phyloP scores from a whole-genome alignment of 2,329 filamentous ascomycete species.

The Scedosporium boydii region DNA sequence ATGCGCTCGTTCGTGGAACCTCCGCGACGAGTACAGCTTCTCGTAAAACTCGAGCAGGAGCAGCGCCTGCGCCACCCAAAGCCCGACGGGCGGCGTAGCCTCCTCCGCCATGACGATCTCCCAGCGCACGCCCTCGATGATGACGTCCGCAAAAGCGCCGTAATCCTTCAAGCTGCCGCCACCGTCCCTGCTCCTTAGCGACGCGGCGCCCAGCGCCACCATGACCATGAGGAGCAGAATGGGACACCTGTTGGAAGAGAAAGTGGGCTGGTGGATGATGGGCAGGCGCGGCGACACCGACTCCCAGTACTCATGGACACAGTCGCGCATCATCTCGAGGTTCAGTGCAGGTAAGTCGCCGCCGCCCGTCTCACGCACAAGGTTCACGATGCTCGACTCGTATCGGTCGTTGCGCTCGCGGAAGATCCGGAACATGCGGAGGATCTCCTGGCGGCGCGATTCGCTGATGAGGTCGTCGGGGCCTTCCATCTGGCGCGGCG shows the following conservation, averaged over 20 bases:
- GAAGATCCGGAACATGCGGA: conserved; percentile 33
- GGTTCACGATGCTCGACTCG: conserved; percentile 14
- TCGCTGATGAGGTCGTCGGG: conserved; percentile 35
- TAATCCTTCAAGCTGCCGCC: conserved; percentile 38
- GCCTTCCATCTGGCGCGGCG: conserved; percentile 27
- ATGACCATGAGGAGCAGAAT: conserved; percentile 71
- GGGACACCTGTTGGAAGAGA: conserved; percentile 69
- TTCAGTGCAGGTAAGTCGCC: conserved; percentile 47
- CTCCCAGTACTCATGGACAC: conserved; percentile 80
- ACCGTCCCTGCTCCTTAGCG: conserved; percentile 56
- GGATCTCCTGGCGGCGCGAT: conserved; percentile 32
- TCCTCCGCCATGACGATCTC: conserved; percentile 76
- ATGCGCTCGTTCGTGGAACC: conserved; percentile 77
- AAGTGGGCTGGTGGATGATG: conserved; percentile 81
- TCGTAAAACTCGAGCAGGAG: conserved; percentile 81
- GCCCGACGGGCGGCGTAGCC: conserved; percentile 70
- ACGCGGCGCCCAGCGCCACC: conserved; percentile 75
- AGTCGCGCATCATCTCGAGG: conserved; percentile 74
- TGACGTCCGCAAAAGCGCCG: conserved; percentile 43
- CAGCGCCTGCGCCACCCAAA: conserved; percentile 83
- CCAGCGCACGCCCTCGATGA: conserved; percentile 66
- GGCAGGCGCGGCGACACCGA: conserved; percentile 78
- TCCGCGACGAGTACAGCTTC: conserved; percentile 79
- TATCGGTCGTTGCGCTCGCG: conserved; percentile 32
- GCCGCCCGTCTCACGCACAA: conserved; percentile 25